A percentile compares a stretch with the other conserved stretches of the same genome.
Evolutionary conservation across 805 yeast genomes (phyloP).

Genomic region (Monosporozyma siamensis): DNA sequence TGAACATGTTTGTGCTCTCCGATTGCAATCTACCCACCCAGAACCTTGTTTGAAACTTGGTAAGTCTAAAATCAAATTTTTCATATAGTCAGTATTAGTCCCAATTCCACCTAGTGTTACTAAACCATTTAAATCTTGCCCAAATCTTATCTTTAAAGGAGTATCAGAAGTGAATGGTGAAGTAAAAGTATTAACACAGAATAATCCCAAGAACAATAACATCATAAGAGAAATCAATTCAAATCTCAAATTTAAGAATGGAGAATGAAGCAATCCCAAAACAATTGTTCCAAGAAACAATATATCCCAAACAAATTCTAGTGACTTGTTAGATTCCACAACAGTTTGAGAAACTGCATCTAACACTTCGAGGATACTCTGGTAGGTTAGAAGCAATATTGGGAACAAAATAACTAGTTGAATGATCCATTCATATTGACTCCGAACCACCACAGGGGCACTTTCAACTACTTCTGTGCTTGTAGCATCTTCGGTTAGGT

Average conservation of each 20-base stretch:
- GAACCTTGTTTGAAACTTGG: conserved; percentile 48
- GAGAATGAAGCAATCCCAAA: conserved; percentile 13
- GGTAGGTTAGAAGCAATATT: conserved; percentile 44
- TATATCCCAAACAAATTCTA: conserved; percentile 30
- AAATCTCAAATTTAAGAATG: conserved; percentile 3
- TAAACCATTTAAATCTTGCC: conserved; percentile 44
- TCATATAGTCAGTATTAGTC: conserved; percentile 18
- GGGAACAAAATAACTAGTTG: conserved; percentile 69
- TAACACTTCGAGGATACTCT: conserved; percentile 35
- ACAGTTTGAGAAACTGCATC: conserved; percentile 56
- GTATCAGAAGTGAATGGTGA: conserved; percentile 47
- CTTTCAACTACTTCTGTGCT: too few relatives aligned
- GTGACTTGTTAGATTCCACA: conserved; percentile 50
- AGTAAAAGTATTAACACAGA: conserved; percentile 27
- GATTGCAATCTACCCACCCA: conserved; percentile 31
- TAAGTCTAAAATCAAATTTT: conserved; percentile 43
- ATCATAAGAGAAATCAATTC: neutral
- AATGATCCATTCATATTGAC: conserved; percentile 69
- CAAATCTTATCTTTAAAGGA: conserved; percentile 67
- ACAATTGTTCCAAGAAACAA: conserved; percentile 29
- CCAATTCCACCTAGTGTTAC: conserved; percentile 11
- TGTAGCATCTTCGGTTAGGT: neutral
- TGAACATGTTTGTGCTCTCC: conserved; percentile 40
- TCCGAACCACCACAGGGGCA: neutral
- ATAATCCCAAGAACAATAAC: neutral